phyloP scores from a whole-genome alignment of 1,284 basidiomycete genomes.

The Boletellus deceptivus region DNA sequence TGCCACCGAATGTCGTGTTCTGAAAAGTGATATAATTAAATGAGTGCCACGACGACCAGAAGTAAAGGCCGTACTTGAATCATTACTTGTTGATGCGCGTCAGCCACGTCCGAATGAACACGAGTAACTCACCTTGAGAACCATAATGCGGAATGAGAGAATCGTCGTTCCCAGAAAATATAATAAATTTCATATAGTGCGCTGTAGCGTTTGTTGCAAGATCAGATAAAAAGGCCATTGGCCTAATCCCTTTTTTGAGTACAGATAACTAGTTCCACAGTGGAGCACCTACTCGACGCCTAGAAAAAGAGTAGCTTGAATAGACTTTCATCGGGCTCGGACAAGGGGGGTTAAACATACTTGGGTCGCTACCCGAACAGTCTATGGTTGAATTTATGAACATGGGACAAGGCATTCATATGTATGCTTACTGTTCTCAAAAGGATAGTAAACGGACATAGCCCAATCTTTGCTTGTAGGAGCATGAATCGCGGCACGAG shows the following conservation, averaged over 20 bases:
- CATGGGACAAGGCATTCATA: conserved; percentile 5
- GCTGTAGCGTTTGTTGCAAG: conserved; percentile 60
- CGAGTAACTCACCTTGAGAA: conserved; percentile 50
- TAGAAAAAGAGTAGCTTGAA: conserved; percentile 16
- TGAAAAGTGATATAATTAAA: conserved; percentile 22
- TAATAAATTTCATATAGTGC: conserved; percentile 48
- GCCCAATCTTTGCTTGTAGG: conserved; percentile 63
- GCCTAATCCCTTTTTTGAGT: conserved; percentile 36
- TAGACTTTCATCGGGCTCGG: background rate
- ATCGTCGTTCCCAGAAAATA: conserved; percentile 71
- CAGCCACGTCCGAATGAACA: conserved; percentile 4
- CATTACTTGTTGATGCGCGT: conserved; percentile 40
- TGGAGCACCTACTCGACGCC: conserved; percentile 46
- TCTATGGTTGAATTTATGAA: conserved; percentile 10
- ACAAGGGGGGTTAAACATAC: conserved; percentile 31
- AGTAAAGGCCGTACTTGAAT: conserved; percentile 49
- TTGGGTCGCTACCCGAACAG: conserved; percentile 38
- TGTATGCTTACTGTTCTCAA: conserved; percentile 39
- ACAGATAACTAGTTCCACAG: background rate
- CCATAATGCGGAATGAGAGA: conserved; percentile 62
- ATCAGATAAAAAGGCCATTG: conserved; percentile 62
- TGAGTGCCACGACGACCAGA: conserved; percentile 1
- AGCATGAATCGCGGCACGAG: conserved; percentile 62
- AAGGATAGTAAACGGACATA: conserved; percentile 46
- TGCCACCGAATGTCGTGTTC: conserved; percentile 75